phyloP scores from a whole-genome alignment of 805 yeast genomes.

The Candida ovalis region DNA sequence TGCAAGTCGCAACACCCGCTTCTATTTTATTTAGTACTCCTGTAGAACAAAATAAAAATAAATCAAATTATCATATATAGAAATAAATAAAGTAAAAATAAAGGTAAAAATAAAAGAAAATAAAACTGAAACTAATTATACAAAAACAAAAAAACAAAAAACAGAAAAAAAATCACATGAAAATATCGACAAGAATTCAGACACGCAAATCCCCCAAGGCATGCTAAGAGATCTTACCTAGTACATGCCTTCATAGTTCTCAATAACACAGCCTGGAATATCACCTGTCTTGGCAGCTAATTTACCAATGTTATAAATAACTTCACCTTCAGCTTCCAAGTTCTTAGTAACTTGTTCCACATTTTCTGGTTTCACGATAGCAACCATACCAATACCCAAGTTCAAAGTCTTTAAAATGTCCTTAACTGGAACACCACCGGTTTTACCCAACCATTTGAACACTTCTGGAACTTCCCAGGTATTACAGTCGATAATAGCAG shows the following conservation, averaged over 20 bases:
- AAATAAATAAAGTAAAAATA: too few species aligned
- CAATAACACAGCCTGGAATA: conserved; percentile 62
- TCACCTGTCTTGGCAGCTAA: conserved; percentile 42
- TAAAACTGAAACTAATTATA: neutral
- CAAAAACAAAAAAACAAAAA: neutral
- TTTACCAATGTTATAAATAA: conserved; percentile 65
- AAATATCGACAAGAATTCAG: neutral
- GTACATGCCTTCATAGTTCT: conserved; percentile 40
- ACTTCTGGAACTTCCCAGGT: conserved; percentile 85
- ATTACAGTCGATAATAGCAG: conserved; percentile 75
- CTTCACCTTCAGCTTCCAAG: conserved; percentile 67
- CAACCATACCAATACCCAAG: conserved; percentile 96
- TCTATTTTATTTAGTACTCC: too few species aligned
- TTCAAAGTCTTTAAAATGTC: conserved; percentile 91
- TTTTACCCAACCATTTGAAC: conserved; percentile 89
- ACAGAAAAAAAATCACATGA: neutral
- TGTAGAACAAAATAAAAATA: too few species aligned
- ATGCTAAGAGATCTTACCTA: conserved; percentile 13
- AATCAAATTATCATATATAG: too few species aligned
- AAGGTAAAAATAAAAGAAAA: neutral
- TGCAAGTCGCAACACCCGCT: too few species aligned
- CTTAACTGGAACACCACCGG: conserved; percentile 82
- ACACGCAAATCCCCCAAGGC: neutral
- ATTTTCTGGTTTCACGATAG: conserved; percentile 68
- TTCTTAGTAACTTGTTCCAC: conserved; percentile 52